A percentile compares a stretch with the other conserved stretches of the same genome.
phyloP scores from a whole-genome alignment of 1,139 yeast genomes.

The Debaryomycetaceae sp. region DNA sequence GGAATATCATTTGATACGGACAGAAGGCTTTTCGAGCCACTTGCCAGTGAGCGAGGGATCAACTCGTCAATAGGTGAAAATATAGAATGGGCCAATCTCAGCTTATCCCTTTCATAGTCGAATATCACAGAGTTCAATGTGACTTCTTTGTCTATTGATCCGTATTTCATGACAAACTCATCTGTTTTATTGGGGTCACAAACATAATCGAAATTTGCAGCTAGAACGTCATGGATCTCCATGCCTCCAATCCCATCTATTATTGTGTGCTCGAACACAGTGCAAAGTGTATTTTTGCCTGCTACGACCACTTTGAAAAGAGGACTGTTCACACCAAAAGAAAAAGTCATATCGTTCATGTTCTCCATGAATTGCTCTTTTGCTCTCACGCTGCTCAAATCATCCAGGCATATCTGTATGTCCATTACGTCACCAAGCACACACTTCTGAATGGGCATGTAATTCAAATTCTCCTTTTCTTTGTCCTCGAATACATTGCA shows the following conservation, averaged over 20 bases:
- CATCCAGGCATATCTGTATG: slow-evolving; percentile 9
- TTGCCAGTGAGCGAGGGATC: slow-evolving; percentile 17
- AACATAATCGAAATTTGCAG: slow-evolving; percentile 24
- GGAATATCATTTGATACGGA: not conserved
- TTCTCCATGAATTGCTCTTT: slow-evolving; percentile 27
- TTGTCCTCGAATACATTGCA: slow-evolving; percentile 26
- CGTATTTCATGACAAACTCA: slow-evolving; percentile 11
- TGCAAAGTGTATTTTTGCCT: slow-evolving; percentile 22
- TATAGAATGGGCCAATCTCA: slow-evolving; percentile 21
- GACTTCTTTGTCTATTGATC: slow-evolving; percentile 8
- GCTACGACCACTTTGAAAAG: slow-evolving; percentile 29
- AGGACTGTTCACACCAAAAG: slow-evolving; percentile 24
- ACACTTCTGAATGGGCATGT: slow-evolving; percentile 21
- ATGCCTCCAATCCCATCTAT: slow-evolving; percentile 43
- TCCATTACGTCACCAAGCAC: slow-evolving; percentile 24
- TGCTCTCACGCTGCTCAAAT: slow-evolving; percentile 16
- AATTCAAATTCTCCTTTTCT: slow-evolving; percentile 11
- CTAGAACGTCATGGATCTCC: slow-evolving; percentile 35
- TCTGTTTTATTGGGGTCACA: slow-evolving; percentile 9
- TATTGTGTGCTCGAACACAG: slow-evolving; percentile 38
- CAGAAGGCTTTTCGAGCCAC: not conserved
- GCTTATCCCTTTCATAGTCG: slow-evolving; percentile 16
- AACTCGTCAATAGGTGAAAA: slow-evolving; percentile 35
- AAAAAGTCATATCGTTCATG: slow-evolving; percentile 20
- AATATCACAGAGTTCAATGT: slow-evolving; percentile 15